A percentile compares a stretch with the other conserved stretches of the same genome.
Conservation (phyloP, 495 filamentous ascomycete species). For the Durotheca rogersii region DNA sequence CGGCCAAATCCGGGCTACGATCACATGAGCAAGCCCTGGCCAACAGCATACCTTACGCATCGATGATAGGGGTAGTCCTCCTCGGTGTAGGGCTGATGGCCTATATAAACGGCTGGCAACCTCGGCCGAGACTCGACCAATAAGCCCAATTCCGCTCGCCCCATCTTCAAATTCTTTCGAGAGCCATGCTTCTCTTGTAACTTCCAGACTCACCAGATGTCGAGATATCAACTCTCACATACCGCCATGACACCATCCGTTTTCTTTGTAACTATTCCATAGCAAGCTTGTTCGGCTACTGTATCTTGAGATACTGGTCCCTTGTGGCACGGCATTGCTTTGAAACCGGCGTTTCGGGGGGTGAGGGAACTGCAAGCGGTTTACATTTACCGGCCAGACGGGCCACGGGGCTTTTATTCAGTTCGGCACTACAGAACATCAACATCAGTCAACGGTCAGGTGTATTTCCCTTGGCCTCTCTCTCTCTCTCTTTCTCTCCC, state of each 20-base stretch:
- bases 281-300: constrained; percentile 31
- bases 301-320: constrained; percentile 29
- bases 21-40: constrained; percentile 48
- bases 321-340: constrained; percentile 34
- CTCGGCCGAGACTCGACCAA: constrained; percentile 39
- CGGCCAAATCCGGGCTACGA: constrained; percentile 24
- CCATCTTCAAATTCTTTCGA: too few species aligned
- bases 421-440: constrained; percentile 22
- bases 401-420: constrained; percentile 14
- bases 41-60: constrained; percentile 77
- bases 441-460: constrained; percentile 14
- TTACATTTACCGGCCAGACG: constrained; percentile 17
- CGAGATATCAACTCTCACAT: constrained; percentile 26
- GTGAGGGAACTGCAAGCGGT: constrained; percentile 24
- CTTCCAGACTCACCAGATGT: constrained; percentile 26
- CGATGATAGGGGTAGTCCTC: constrained; percentile 85
- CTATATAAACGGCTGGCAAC: constrained; percentile 85
- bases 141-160: constrained; percentile 21
- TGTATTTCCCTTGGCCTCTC: constrained; percentile 10
- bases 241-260: constrained; percentile 23
- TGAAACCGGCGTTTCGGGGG: constrained; percentile 23
- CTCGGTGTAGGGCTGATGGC: constrained; percentile 92
- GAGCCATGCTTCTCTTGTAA: constrained; percentile 6
- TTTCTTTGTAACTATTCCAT: constrained; percentile 43
- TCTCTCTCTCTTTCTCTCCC: too few species aligned